These are phyloP conservation scores for Phytophthora cryptogea DNA, from an alignment of 352 stramenopile species.

Conservation along the genomic window DNA sequence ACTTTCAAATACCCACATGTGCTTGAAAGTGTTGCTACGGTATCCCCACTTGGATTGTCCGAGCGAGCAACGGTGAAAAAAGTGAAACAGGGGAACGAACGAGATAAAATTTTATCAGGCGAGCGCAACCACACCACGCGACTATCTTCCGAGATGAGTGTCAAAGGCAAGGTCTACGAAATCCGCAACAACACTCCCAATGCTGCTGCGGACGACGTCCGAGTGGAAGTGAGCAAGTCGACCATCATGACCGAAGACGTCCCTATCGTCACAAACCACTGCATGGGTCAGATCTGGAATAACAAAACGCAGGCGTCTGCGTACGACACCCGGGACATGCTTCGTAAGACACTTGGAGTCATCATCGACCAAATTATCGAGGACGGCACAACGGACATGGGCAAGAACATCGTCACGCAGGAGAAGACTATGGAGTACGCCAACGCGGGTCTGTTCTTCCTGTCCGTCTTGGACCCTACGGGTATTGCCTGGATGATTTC, in stretches of 20 bases:
- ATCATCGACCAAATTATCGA: constrained; percentile 40
- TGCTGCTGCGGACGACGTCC: constrained; percentile 23
- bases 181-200: constrained; percentile 28
- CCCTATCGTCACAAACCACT: constrained; percentile 35
- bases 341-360: constrained; percentile 37
- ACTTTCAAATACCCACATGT: too few species aligned
- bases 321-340: constrained; percentile 25
- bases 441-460: constrained; percentile 42
- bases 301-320: constrained; percentile 25
- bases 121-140: too few species aligned
- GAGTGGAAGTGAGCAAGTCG: constrained; percentile 29
- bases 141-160: too few species aligned
- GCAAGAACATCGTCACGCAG: constrained; percentile 24
- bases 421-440: constrained; percentile 27
- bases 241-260: constrained; percentile 27
- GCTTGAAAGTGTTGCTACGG: too few species aligned
- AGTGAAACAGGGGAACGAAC: too few species aligned
- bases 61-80: too few species aligned
- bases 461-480: constrained; percentile 55
- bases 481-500: constrained; percentile 50
- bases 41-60: too few species aligned
- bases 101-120: too few species aligned
- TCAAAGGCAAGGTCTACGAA: constrained; percentile 38
- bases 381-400: constrained; percentile 34
- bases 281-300: constrained; percentile 36